Conservation (phyloP, 208 protist species). For the Strigomonas galati region DNA sequence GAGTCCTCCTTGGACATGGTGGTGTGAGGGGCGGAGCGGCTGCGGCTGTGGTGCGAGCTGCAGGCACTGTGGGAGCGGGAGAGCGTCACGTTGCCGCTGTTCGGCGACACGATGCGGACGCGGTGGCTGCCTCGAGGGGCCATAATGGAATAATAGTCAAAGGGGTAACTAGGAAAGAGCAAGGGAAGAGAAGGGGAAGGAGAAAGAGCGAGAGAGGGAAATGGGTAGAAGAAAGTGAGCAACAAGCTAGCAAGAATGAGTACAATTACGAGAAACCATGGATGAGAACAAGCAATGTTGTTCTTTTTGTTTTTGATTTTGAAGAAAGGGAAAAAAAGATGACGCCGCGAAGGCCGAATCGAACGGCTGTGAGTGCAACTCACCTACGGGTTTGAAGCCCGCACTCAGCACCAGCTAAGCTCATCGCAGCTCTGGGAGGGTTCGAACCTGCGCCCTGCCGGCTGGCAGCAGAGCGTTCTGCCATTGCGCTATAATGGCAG, state of each 20-base stretch:
- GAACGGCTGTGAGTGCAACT: conserved; percentile 92
- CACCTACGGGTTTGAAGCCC: conserved; percentile 86
- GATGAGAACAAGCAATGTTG: neutral
- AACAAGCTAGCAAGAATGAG: neutral
- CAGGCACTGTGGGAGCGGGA: neutral
- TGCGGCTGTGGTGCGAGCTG: neutral
- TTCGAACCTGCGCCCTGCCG: too few relatives aligned
- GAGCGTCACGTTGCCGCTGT: conserved; percentile 3
- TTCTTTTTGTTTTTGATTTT: conserved; percentile 1
- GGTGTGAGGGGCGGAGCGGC: conserved; percentile 13
- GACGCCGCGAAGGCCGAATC: conserved; percentile 92
- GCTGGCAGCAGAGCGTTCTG: too few relatives aligned
- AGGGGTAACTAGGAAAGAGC: neutral
- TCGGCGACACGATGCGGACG: conserved; percentile 13
- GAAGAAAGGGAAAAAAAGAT: conserved; percentile 22
- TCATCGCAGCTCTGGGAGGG: conserved; percentile 40
- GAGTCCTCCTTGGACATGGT: conserved; percentile 19
- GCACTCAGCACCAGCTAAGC: conserved; percentile 75
- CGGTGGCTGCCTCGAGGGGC: conserved; percentile 12
- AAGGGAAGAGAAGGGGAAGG: conserved; percentile 1
- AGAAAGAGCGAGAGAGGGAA: neutral
- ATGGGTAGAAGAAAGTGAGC: neutral
- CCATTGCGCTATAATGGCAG: too few relatives aligned
- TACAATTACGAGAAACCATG: neutral
- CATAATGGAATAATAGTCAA: conserved; percentile 3